Percentiles rank a stretch among this genome's conserved stretches.
These are phyloP conservation scores for Coemansia furcata DNA, from an alignment of 192 early-diverging fungal species.

Conservation along the genomic window DNA sequence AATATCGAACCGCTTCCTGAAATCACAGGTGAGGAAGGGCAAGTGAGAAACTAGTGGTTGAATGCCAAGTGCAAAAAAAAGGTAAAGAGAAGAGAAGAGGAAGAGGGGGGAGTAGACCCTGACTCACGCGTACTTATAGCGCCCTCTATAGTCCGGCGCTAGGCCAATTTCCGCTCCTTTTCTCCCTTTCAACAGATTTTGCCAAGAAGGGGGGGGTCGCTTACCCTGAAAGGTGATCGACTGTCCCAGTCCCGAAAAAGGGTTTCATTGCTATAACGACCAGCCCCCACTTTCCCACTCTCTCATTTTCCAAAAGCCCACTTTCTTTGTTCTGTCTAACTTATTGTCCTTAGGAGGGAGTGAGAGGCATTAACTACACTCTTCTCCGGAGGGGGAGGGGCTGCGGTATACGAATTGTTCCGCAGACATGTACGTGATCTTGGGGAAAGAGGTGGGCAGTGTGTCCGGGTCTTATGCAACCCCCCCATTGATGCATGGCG, in stretches of 20 bases:
- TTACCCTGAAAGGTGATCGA: background rate
- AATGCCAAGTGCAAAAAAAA: background rate
- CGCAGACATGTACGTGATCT: conserved; percentile 10
- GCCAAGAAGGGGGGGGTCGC: background rate
- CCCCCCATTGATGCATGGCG: conserved; percentile 4
- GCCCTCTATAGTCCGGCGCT: background rate
- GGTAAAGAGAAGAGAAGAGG: background rate
- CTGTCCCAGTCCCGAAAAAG: conserved; percentile 5
- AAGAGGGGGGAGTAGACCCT: background rate
- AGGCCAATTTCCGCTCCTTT: conserved; percentile 1
- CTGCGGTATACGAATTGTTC: conserved; percentile 5
- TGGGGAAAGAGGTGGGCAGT: conserved; percentile 2
- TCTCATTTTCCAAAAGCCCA: background rate
- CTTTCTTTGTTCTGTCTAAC: background rate
- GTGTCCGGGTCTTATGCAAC: conserved; percentile 4
- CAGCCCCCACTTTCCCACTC: background rate
- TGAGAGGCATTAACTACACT: background rate
- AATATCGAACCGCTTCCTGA: background rate
- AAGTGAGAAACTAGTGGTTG: background rate
- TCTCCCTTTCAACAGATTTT: background rate
- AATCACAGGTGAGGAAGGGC: background rate
- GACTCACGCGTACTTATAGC: conserved; percentile 1
- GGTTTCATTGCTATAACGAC: background rate
- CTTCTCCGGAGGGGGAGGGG: background rate
- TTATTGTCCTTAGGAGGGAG: background rate